Percentiles rank a stretch among this genome's conserved stretches.
Evolutionary conservation across 2,329 filamentous ascomycete genomes (phyloP).

Genomic region (Balansia obtecta): DNA sequence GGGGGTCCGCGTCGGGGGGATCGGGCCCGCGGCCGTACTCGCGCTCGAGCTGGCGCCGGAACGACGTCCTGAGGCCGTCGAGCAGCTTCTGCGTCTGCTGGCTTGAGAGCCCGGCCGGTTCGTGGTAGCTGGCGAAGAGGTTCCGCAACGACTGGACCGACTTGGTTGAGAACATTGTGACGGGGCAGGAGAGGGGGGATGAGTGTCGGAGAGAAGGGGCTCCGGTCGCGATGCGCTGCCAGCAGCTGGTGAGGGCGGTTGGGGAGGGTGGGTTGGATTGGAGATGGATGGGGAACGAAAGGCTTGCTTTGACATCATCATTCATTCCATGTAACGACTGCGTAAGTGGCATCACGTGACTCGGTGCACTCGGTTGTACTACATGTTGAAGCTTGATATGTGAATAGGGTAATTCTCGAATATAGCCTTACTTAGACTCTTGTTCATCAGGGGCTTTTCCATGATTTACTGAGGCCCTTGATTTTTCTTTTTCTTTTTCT

Average conservation of each 20-base stretch:
- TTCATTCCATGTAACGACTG: no score
- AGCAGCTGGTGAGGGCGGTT: not conserved
- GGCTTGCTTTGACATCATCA: no score
- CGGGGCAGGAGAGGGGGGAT: not conserved
- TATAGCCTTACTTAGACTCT: no score
- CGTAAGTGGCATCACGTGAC: not conserved
- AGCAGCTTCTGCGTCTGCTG: slow-evolving; percentile 42
- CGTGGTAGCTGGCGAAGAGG: slow-evolving; percentile 32
- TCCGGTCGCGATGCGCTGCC: slow-evolving; percentile 3
- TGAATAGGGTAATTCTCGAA: no score
- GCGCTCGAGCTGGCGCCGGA: slow-evolving; percentile 43
- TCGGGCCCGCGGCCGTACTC: slow-evolving; percentile 37
- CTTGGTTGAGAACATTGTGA: slow-evolving; percentile 26
- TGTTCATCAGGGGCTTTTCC: no score
- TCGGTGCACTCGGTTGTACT: no score
- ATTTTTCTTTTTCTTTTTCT: no score
- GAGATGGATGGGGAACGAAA: no score
- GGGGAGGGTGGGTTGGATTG: no score
- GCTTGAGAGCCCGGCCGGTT: slow-evolving; percentile 36
- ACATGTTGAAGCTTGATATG: no score
- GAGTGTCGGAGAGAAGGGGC: not conserved
- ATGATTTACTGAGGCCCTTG: no score
- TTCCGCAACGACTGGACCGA: slow-evolving; percentile 24
- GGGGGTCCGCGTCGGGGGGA: slow-evolving; percentile 9
- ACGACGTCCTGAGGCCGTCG: slow-evolving; percentile 42